Conservation (phyloP, 2,329 filamentous ascomycete species). For the Talaromyces piceae region DNA sequence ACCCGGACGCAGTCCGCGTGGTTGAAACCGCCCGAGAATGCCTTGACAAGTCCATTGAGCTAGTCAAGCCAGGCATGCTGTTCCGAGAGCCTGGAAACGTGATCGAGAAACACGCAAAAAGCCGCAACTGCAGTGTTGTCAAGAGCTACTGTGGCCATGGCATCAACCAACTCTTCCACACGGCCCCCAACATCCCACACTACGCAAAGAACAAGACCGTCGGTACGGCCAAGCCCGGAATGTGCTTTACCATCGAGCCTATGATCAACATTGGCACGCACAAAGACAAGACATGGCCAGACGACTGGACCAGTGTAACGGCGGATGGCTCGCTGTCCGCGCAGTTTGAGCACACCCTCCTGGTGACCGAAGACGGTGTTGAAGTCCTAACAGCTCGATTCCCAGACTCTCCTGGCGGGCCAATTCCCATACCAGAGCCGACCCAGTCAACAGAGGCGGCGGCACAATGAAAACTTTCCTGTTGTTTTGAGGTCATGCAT, state of each 20-base stretch:
- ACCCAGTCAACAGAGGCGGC: constrained; percentile 1
- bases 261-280: constrained; percentile 95
- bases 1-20: constrained; percentile 81
- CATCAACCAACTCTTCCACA: constrained; percentile 89
- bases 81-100: constrained; percentile 90
- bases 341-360: constrained; percentile 85
- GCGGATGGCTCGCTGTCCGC: constrained; percentile 82
- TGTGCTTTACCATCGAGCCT: constrained; percentile 98
- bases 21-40: constrained; percentile 86
- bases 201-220: constrained; percentile 98
- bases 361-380: constrained; percentile 75
- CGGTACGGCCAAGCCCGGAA: constrained; percentile 85
- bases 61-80: constrained; percentile 86
- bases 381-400: constrained; percentile 71
- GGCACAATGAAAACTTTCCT: background rate
- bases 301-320: constrained; percentile 97
- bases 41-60: constrained; percentile 79
- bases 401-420: constrained; percentile 67
- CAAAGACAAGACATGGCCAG: constrained; percentile 91
- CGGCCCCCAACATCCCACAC: constrained; percentile 87
- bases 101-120: constrained; percentile 93
- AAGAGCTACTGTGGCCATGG: constrained; percentile 95
- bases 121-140: constrained; percentile 77
- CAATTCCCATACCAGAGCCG: constrained; percentile 50
- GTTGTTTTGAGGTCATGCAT: background rate